Base-by-base conservation (phyloP, 257 asterid genomes). In the Solanum raphanifolium region DNA sequence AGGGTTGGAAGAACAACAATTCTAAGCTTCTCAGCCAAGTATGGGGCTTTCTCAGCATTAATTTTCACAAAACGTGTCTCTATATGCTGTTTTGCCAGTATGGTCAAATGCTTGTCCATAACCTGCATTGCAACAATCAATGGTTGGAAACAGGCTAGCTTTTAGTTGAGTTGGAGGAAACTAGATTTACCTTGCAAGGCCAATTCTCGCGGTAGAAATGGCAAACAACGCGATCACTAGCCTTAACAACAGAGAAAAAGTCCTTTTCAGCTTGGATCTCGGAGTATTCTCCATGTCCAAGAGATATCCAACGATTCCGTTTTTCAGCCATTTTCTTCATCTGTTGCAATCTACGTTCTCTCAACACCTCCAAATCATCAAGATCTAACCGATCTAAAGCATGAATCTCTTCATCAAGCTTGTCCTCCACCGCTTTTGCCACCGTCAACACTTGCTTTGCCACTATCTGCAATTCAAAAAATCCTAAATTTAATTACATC, bases 271-370 rank as follows among this genome's bases (percentile, higher is more conserved):
- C 88, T 25, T 90, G 96, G 92, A 97, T 95, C 96, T 97, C 99
- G 1, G 95, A 90, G 92, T 96, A 97, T 87, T 97, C 99, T 16
- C 99, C 98, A 89, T 97, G 99, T 76, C 99, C 99, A 76, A 96
- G 96, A 65, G 91, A 93, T 88, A 93, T 92, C 99, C 99, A 95
- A 16, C 95, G 98, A 91, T 94, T 94, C 91, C 91, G 91, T 91
- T 97, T 97, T 93, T 97, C 99, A 88, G 99, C 97, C 99, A 97
- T 92, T 91, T 96, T 97, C 93, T 97, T 97, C 99, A 97, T 94
- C 95, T 97, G 99, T 85, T 94, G 98, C 95, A 97, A 83, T 75
- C 99, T 90, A 66, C 98, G 97, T 91, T 97, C 99, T 87, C 98
- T 92, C 92, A 97, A 88, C 31, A 66, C 95, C 91, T 97, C 99